A percentile compares a stretch with the other conserved stretches of the same genome.
phyloP scores from a whole-genome alignment of 345 rosid species.

The Rhizophora mangle region DNA sequence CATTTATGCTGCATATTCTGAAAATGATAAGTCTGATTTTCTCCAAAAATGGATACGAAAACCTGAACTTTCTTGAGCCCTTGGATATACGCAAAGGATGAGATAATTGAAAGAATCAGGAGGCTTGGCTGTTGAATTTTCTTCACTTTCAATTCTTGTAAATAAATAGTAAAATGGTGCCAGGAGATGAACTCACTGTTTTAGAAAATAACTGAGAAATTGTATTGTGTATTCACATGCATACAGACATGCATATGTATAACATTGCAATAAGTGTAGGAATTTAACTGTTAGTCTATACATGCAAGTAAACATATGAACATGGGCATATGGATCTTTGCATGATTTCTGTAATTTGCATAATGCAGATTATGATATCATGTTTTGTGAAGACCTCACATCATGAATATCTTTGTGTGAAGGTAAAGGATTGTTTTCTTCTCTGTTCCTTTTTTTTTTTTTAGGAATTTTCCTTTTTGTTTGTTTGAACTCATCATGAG shows the following conservation, averaged over 20 bases:
- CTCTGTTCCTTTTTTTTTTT: slow-evolving; percentile 1
- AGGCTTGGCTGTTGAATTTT: neutral
- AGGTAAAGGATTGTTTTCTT: slow-evolving; percentile 35
- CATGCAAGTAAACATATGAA: neutral
- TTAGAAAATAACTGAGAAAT: neutral
- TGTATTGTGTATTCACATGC: neutral
- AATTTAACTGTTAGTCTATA: neutral
- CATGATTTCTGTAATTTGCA: slow-evolving; percentile 13
- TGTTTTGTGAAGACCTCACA: slow-evolving; percentile 81
- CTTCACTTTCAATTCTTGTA: neutral
- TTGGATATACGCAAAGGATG: neutral
- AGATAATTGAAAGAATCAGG: neutral
- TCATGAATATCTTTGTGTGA: slow-evolving; percentile 62
- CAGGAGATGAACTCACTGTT: neutral
- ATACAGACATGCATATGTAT: neutral
- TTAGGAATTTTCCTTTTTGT: neutral
- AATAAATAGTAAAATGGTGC: neutral
- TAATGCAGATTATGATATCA: slow-evolving; percentile 60
- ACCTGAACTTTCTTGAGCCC: too few relatives aligned
- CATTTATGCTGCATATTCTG: too few relatives aligned
- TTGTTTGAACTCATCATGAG: too few relatives aligned
- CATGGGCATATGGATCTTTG: neutral
- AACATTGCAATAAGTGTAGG: too few relatives aligned
- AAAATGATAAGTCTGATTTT: too few relatives aligned
- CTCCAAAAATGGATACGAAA: too few relatives aligned